Base-by-base conservation (phyloP, 305 asterid species). In the Petunia hybrid region DNA sequence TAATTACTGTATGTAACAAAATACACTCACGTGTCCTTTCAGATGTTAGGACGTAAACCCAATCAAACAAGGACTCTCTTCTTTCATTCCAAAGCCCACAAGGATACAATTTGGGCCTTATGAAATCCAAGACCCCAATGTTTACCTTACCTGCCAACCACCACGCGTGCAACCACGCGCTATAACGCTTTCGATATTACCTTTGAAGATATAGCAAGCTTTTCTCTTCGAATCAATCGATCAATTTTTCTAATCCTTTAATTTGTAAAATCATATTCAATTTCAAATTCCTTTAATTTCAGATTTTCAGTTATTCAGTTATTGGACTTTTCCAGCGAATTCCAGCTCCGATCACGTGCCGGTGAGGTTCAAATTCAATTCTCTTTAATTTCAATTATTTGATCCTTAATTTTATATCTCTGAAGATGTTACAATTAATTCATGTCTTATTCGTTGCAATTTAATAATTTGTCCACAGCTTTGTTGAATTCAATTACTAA, bases 341-440 rank as follows among this genome's bases (percentile, higher is more conserved):
- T 78, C 75, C 76, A 10, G 77, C 77, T 53, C 66, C 57, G 77
- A 51, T 79, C 56, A 79, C 35, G 61, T 59, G 3, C 63, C 31
- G 73, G 76, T 79, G 48, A 65, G 77, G 48, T 38, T 66, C 66
- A 10, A 22, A 41, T 38, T 66, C 66, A 10, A 22, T 41, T 43
- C 14, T 14, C 39, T 10, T 14, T 51, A 4, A 36, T 16, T 16
- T 46, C 10, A 22, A 22, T 22, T 22, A 22, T 22, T 22, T 22
- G 56, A 68, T 68, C 16, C 53, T 10, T 40, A 39, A 40, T 68
- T 22, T 40, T 42, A 4, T 40, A 14, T 68, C 16, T 39, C 8
- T 8, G 77, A 69, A 69, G 35, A 10, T 69, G 13, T 31, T 1
- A 53, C 43, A 57, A 1, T 69, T 69, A 8, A 69, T 69, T 31